Percentiles rank a stretch among this genome's conserved stretches.
Conservation (phyloP, 805 yeast genomes). For the Suhomyces emberorum region DNA sequence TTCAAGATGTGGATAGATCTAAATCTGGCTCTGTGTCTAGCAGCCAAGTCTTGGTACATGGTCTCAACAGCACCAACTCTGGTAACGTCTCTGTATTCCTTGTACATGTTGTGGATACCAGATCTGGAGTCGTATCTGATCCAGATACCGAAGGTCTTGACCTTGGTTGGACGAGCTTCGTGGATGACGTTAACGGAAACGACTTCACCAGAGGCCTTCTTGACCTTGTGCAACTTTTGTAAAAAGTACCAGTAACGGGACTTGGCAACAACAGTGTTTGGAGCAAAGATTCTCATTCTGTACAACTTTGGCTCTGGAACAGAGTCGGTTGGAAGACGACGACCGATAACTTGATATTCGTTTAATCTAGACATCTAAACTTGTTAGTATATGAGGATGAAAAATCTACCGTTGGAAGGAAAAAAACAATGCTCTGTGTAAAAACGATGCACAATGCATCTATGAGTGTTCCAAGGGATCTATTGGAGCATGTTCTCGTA, state of each 20-base stretch:
- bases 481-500: too few relatives aligned
- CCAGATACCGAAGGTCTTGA: conserved; percentile 99
- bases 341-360: conserved; percentile 99
- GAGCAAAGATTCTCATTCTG: conserved; percentile 99
- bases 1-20: conserved; percentile 98
- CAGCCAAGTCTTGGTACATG: conserved; percentile 99
- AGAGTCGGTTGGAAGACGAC: conserved; percentile 98
- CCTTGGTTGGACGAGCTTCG: conserved; percentile 98
- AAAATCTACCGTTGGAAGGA: too few relatives aligned
- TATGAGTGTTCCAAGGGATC: too few relatives aligned
- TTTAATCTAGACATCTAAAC: conserved; percentile 81
- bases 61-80: conserved; percentile 98
- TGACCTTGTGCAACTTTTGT: conserved; percentile 98
- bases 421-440: too few relatives aligned
- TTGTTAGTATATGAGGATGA: too few relatives aligned
- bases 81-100: conserved; percentile 99
- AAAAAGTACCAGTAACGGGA: conserved; percentile 99
- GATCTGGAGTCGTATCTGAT: conserved; percentile 99
- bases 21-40: conserved; percentile 99
- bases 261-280: conserved; percentile 98
- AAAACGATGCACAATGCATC: too few relatives aligned
- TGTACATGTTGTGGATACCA: conserved; percentile 99
- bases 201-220: conserved; percentile 99
- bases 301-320: conserved; percentile 99
- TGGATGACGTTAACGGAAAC: conserved; percentile 87